Evolutionary conservation across 441 rosid genomes (phyloP), one percentile per base, ranked within the genome.

Genomic region (Gossypium laxum): DNA sequence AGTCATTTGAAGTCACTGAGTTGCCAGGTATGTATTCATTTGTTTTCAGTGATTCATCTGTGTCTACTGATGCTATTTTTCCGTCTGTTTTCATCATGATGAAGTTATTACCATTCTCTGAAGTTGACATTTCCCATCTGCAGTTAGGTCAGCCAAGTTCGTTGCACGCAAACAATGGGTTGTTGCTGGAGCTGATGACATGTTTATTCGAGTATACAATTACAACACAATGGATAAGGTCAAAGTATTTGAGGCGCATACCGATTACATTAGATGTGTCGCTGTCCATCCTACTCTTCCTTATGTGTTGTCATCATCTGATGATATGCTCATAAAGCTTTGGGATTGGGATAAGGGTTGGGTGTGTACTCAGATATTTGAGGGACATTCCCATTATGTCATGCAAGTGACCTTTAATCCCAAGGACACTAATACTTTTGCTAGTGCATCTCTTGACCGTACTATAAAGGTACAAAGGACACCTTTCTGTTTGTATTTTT

Each of bases 281-380:
- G 81, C 85, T 38, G 89, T 87, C 73, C 96, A 92, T 79, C 96
- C 92, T 26, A 83, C 88, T 11, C 91, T 88, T 73, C 92, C 98
- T 0, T 86, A 75, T 73, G 87, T 90, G 81, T 77, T 92, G 68
- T 90, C 98, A 67, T 85, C 92, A 34, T 89, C 96, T 19, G 95
- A 90, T 82, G 98, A 92, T 80, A 89, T 70, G 91, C 89, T 87
- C 61, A 89, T 92, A 71, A 92, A 91, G 81, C 86, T 89, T 72
- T 92, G 98, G 98, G 92, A 92, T 70, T 92, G 98, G 98, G 98
- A 92, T 72, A 89, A 89, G 80, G 91, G 86, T 61, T 92, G 98
- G 98, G 18, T 18, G 18, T 18, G 18, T 18, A 18, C 18, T 18
- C 18, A 18, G 18, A 18, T 18, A 18, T 18, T 18, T 18, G 18